Base-by-base conservation (phyloP, 495 filamentous ascomycete species). In the Podospora pseudocomata region DNA sequence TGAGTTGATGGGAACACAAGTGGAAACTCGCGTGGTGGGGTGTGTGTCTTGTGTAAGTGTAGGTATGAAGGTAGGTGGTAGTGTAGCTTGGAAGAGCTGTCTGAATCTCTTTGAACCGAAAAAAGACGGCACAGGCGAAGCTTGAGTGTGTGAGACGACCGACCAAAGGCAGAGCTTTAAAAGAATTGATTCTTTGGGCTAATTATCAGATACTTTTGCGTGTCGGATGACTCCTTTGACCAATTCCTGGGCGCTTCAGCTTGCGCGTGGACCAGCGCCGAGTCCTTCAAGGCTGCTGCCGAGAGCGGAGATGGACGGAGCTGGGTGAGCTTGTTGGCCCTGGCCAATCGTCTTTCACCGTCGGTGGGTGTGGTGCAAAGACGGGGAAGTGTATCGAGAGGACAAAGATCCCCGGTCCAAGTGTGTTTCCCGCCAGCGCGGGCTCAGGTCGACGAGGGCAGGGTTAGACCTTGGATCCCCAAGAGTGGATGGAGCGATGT, bases 341-440 rank as follows among this genome's bases (percentile, higher is more conserved):
- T 54, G 68, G 63, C 76, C 76, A 78, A 78, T 78, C 70, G 69
- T 78, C 74, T 76, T 76, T 78, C 71, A 78, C 76, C 60, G 71
- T 73, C 39, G 60, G 19, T 54, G 65, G 68, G 59, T 66, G 58
- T 70, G 65, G 62, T 68, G 66, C 23, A 32, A 61, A 32, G 23
- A 32, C 7, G 20, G 20, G 27, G 59, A 30, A 61, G 59, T 16
- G 27, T 27, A 9, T 26, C 16, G 59, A 61, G 2, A 60, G 27
- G 5, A 61, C 59, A 61, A 61, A 61, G 59, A 61, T 61, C 59
- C 20, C 59, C 23, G n/a, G 55, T 58, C 55, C 39, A 49, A 49
- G 39, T 49, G 55, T 58, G 18, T 58, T 5, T 58, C 55, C 55
- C 55, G 23, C 55, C 55, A 58, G 55, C 55, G 18, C 19, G 55